Evolutionary conservation across 2,329 filamentous ascomycete species (phyloP).

Genomic region (Colletotrichum melonis): DNA sequence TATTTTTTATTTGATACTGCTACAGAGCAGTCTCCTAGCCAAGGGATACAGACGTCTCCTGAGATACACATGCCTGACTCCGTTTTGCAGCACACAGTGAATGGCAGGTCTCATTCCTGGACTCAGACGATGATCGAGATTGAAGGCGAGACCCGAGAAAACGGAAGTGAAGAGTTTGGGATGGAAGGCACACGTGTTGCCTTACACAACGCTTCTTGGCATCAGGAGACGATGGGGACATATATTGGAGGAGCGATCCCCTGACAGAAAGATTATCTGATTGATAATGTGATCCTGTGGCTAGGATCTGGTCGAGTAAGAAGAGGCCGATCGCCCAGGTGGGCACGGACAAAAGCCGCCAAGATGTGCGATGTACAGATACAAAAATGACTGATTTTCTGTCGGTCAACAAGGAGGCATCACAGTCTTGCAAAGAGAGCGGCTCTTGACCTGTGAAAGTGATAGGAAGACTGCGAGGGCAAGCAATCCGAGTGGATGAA

Average conservation of each 20-base stretch:
- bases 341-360: constrained; percentile 1
- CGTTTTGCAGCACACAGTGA: not conserved
- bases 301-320: not conserved
- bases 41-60: not conserved
- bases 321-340: not conserved
- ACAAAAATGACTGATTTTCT: not conserved
- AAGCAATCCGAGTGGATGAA: not conserved
- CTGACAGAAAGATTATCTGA: constrained; percentile 22
- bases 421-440: not conserved
- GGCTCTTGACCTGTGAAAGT: not conserved
- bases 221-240: not conserved
- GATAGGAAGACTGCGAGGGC: not conserved
- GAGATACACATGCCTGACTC: not conserved
- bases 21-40: not conserved
- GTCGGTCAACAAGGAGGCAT: not conserved
- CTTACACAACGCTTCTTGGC: not conserved
- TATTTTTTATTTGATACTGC: not conserved
- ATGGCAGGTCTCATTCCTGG: not conserved
- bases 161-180: not conserved
- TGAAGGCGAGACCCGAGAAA: not conserved
- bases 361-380: not conserved
- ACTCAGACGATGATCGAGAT: constrained; percentile 1
- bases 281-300: constrained; percentile 19
- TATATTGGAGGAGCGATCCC: not conserved
- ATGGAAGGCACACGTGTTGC: not conserved